Percentiles rank a stretch among this genome's conserved stretches.
Conservation (phyloP, 805 yeast species). For the Scheffersomyces coipomensis region DNA sequence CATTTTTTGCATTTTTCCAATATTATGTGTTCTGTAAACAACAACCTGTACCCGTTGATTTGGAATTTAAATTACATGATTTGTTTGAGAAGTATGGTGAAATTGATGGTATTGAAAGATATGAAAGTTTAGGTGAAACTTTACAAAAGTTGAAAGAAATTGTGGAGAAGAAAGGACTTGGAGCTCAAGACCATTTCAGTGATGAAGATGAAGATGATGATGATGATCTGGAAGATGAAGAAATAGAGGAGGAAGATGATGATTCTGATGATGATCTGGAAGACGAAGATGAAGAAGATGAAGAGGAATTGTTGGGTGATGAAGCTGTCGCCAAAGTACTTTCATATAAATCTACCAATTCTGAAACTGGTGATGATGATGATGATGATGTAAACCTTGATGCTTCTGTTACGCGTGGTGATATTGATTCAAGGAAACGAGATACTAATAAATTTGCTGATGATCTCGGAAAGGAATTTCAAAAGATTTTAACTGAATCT, state of each 20-base stretch:
- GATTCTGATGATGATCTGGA: slow-evolving; percentile 12
- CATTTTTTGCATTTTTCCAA: slow-evolving; percentile 61
- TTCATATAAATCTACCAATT: slow-evolving; percentile 16
- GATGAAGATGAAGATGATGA: slow-evolving; percentile 14
- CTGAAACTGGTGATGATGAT: slow-evolving; percentile 14
- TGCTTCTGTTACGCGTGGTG: slow-evolving; percentile 13
- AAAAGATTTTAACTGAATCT: slow-evolving; percentile 51
- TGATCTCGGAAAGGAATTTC: slow-evolving; percentile 57
- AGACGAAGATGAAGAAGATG: slow-evolving; percentile 23
- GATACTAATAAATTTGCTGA: slow-evolving; percentile 37
- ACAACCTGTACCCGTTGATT: slow-evolving; percentile 62
- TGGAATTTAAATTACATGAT: slow-evolving; percentile 50
- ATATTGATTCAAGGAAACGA: slow-evolving; percentile 6
- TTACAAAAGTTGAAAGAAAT: slow-evolving; percentile 35
- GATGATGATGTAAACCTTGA: slow-evolving; percentile 13
- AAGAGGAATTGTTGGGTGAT: slow-evolving; percentile 11
- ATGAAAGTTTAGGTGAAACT: slow-evolving; percentile 42
- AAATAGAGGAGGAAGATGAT: slow-evolving; percentile 13
- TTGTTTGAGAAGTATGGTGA: slow-evolving; percentile 31
- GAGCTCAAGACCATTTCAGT: slow-evolving; percentile 7
- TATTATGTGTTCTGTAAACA: slow-evolving; percentile 65
- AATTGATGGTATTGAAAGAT: slow-evolving; percentile 32
- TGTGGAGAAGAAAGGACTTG: slow-evolving; percentile 9
- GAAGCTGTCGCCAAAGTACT: slow-evolving; percentile 4
- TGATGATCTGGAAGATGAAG: slow-evolving; percentile 12